Percentiles rank a stretch among this genome's conserved stretches.
phyloP scores from a whole-genome alignment of 2,329 filamentous ascomycete species.

The Apiospora kogelbergensis region DNA sequence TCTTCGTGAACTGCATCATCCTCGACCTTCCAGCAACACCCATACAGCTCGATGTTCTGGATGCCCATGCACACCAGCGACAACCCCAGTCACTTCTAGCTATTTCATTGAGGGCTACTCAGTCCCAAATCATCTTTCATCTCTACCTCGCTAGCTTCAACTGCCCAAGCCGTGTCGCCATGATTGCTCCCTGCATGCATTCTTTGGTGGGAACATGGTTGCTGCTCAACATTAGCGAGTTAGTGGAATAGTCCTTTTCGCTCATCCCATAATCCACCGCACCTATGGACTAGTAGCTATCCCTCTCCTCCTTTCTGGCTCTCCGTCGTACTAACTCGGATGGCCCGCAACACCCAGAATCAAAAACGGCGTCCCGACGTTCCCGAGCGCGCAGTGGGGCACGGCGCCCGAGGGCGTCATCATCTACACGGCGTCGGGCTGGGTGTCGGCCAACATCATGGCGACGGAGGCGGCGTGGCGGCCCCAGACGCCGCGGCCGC shows the following conservation, averaged over 20 bases:
- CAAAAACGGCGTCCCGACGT: background rate
- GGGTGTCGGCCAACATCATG: background rate
- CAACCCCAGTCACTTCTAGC: no score
- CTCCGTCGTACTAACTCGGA: background rate
- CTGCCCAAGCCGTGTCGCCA: no score
- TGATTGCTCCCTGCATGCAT: background rate
- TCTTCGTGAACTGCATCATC: no score
- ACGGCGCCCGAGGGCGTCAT: background rate
- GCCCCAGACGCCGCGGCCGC: no score
- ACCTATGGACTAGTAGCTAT: background rate
- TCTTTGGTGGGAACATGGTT: background rate
- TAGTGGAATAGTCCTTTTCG: background rate
- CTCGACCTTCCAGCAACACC: no score
- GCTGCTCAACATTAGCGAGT: background rate
- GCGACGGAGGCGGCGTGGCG: background rate
- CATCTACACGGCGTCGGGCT: background rate
- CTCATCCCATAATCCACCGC: background rate
- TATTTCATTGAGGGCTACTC: no score
- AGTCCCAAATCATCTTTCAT: no score
- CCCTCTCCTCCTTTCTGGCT: no score
- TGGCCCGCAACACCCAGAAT: background rate
- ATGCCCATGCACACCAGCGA: no score
- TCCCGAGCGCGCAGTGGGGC: background rate
- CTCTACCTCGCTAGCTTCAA: no score
- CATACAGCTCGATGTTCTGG: no score